Evolutionary conservation across 2,329 filamentous ascomycete species (phyloP).

Genomic region (Tolypocladium sp.): DNA sequence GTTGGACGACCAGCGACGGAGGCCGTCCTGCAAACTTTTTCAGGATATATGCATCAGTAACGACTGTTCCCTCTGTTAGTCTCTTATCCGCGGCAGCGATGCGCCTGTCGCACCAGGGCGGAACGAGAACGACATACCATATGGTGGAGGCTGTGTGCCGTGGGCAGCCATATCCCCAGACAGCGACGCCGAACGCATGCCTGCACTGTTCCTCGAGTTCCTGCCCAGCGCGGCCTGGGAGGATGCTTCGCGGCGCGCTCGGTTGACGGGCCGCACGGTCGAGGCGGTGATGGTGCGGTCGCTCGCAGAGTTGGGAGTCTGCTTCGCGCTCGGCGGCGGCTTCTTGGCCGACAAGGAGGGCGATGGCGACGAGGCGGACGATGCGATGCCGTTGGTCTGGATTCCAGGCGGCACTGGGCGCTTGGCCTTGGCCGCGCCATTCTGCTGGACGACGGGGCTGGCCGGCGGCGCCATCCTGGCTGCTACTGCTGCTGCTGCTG

Average conservation of each 20-base stretch:
- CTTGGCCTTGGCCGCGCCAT: constrained; percentile 52
- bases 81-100: not conserved
- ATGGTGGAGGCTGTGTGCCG: constrained; percentile 38
- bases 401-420: constrained; percentile 57
- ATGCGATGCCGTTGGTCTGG: constrained; percentile 53
- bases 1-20: constrained; percentile 78
- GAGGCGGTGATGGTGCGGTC: constrained; percentile 29
- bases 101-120: not conserved
- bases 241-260: constrained; percentile 48
- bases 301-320: constrained; percentile 22
- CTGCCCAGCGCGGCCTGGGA: constrained; percentile 31
- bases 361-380: constrained; percentile 51
- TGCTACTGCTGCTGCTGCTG: constrained; percentile 3
- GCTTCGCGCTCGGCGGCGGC: constrained; percentile 34
- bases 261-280: constrained; percentile 41
- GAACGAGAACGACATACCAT: constrained; percentile 28
- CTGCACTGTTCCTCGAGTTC: constrained; percentile 41
- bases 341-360: constrained; percentile 49
- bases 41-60: constrained; percentile 70
- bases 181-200: constrained; percentile 38
- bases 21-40: constrained; percentile 65
- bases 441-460: constrained; percentile 36
- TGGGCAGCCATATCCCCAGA: constrained; percentile 30
- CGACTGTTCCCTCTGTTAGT: constrained; percentile 39
- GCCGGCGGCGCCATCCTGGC: constrained; percentile 43